These are phyloP conservation scores for Mycena sp. DNA, from an alignment of 1,284 basidiomycete genomes.

Conservation along the genomic window DNA sequence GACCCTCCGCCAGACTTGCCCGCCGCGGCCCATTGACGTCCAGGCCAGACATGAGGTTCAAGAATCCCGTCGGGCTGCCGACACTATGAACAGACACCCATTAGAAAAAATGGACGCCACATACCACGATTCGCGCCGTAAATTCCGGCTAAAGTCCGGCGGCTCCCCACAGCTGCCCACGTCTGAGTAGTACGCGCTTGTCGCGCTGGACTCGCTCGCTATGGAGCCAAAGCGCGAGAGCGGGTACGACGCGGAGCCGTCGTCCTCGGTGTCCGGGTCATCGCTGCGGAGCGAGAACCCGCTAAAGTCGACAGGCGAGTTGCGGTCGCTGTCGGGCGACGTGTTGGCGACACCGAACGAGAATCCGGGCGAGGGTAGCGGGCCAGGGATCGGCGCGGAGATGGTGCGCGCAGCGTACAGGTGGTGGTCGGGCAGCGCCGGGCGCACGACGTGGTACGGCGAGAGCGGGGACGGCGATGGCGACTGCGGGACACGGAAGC, in stretches of 20 bases:
- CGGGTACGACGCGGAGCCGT: slow-evolving; percentile 55
- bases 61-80: slow-evolving; percentile 47
- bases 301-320: slow-evolving; percentile 56
- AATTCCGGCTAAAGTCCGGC: slow-evolving; percentile 37
- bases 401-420: slow-evolving; percentile 60
- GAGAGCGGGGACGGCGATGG: slow-evolving; percentile 50
- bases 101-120: background rate
- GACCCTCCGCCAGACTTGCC: slow-evolving; percentile 39
- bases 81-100: background rate
- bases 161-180: slow-evolving; percentile 49
- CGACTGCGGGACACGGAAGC: slow-evolving; percentile 45
- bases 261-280: slow-evolving; percentile 61
- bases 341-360: slow-evolving; percentile 72
- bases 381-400: slow-evolving; percentile 68
- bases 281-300: slow-evolving; percentile 50
- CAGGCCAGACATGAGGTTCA: slow-evolving; percentile 58
- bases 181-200: slow-evolving; percentile 62
- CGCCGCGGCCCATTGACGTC: slow-evolving; percentile 49
- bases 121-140: slow-evolving; percentile 27
- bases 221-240: slow-evolving; percentile 68
- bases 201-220: slow-evolving; percentile 64
- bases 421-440: slow-evolving; percentile 58
- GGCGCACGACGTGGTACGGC: slow-evolving; percentile 49
- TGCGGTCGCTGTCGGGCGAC: slow-evolving; percentile 51
- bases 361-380: slow-evolving; percentile 73